phyloP scores from a whole-genome alignment of 2,329 filamentous ascomycete species.

The Botrytis pseudocinerea region DNA sequence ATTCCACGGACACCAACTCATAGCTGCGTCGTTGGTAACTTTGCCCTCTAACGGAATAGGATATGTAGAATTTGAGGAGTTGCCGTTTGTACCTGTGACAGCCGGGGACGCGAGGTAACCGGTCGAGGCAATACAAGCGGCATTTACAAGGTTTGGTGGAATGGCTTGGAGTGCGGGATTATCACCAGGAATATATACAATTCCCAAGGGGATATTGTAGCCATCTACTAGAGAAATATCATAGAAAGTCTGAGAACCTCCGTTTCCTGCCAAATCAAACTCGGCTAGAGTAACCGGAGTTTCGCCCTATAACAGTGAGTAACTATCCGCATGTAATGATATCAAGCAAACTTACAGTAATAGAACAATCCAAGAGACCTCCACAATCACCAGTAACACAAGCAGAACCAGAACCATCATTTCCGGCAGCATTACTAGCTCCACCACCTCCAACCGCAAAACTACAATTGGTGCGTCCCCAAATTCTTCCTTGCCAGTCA shows the following conservation, averaged over 20 bases:
- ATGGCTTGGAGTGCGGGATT: slow-evolving; percentile 62
- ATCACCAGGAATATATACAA: slow-evolving; percentile 59
- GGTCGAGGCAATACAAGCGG: slow-evolving; percentile 71
- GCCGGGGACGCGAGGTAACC: slow-evolving; percentile 59
- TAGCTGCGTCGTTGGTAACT: slow-evolving; percentile 57
- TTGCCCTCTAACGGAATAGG: slow-evolving; percentile 66
- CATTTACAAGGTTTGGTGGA: slow-evolving; percentile 74
- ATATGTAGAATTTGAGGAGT: slow-evolving; percentile 63
- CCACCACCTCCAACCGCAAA: slow-evolving; percentile 65
- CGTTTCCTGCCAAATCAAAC: slow-evolving; percentile 71
- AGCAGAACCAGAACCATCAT: slow-evolving; percentile 51
- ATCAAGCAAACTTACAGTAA: slow-evolving; percentile 55
- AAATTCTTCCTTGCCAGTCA: slow-evolving; percentile 79
- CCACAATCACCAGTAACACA: slow-evolving; percentile 78
- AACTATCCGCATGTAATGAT: slow-evolving; percentile 6
- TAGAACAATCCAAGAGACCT: slow-evolving; percentile 66
- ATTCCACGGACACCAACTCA: slow-evolving; percentile 79
- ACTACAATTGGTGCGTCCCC: slow-evolving; percentile 82
- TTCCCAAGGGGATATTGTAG: slow-evolving; percentile 74
- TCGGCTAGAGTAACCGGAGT: slow-evolving; percentile 77
- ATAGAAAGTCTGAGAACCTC: slow-evolving; percentile 69
- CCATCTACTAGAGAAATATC: slow-evolving; percentile 84
- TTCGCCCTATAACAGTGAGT: slow-evolving; percentile 55
- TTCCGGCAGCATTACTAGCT: slow-evolving; percentile 46
- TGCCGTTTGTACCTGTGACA: slow-evolving; percentile 50